Percentiles rank a stretch among this genome's conserved stretches.
Evolutionary conservation across 108 stramenopile genomes (phyloP).

Genomic region (Pinguiococcus pyrenoidosus): DNA sequence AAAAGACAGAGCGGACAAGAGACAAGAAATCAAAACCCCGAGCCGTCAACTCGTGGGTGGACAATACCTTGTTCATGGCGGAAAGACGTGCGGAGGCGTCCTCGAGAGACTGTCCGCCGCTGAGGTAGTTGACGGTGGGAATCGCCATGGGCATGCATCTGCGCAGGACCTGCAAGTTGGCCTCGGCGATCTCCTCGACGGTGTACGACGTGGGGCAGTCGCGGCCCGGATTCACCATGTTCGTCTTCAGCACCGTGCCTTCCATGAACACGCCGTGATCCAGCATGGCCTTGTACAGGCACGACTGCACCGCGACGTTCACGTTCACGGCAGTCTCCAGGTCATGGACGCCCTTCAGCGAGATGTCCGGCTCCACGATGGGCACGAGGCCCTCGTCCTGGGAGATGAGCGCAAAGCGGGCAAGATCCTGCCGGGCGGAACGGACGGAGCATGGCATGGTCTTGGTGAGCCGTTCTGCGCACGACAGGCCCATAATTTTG

Average conservation of each 20-base stretch:
- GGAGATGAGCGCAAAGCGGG: conserved; percentile 27
- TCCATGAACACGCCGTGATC: conserved; percentile 26
- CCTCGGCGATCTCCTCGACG: conserved; percentile 23
- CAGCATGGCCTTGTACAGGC: conserved; percentile 19
- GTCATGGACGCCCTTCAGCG: conserved; percentile 21
- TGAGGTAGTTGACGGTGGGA: conserved; percentile 27
- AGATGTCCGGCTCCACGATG: conserved; percentile 28
- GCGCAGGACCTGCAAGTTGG: conserved; percentile 12
- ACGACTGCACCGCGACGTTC: conserved; percentile 19
- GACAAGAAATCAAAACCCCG: no score
- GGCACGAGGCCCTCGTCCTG: conserved; percentile 26
- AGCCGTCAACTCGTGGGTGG: no score
- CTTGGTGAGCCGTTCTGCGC: no score
- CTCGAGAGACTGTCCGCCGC: conserved; percentile 25
- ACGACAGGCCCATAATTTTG: no score
- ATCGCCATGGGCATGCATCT: conserved; percentile 20
- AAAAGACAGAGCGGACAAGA: no score
- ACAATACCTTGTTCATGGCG: conserved; percentile 16
- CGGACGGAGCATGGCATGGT: no score
- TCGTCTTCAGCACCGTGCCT: conserved; percentile 25
- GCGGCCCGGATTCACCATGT: conserved; percentile 29
- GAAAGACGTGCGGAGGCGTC: conserved; percentile 21
- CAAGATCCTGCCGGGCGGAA: no score
- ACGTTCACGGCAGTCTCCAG: conserved; percentile 18
- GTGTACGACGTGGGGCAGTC: conserved; percentile 13